These are phyloP conservation scores for Phylloboletellus chloephorus DNA, from an alignment of 1,284 basidiomycete genomes.

Conservation along the genomic window DNA sequence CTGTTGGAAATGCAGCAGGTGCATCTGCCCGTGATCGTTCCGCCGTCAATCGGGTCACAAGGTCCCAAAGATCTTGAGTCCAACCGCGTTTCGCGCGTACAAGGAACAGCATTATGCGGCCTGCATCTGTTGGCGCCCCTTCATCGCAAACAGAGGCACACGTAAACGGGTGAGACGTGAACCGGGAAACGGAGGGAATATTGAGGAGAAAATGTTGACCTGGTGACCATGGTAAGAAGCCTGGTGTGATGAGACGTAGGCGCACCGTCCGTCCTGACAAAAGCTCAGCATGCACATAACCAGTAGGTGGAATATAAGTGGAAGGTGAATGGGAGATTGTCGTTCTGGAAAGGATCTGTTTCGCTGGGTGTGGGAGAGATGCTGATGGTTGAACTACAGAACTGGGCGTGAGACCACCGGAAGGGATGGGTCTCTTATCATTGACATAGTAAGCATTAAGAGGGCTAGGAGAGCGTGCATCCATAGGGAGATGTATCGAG, in stretches of 20 bases:
- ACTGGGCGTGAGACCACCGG: background rate
- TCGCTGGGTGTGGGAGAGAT: background rate
- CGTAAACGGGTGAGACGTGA: conserved; percentile 81
- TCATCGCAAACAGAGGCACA: conserved; percentile 65
- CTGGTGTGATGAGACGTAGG: conserved; percentile 61
- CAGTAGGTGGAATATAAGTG: conserved; percentile 50
- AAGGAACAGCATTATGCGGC: conserved; percentile 65
- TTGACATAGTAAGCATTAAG: conserved; percentile 22
- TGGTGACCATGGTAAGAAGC: conserved; percentile 64
- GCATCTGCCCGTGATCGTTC: conserved; percentile 34
- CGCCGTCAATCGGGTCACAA: conserved; percentile 36
- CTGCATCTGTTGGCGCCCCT: conserved; percentile 38
- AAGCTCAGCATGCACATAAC: conserved; percentile 73
- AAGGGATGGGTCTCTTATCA: conserved; percentile 5
- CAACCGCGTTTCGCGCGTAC: conserved; percentile 75
- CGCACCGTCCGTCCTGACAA: conserved; percentile 76
- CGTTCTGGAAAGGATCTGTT: conserved; percentile 5
- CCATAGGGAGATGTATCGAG: background rate
- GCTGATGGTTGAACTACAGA: background rate
- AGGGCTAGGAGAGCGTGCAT: conserved; percentile 22
- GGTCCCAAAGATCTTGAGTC: conserved; percentile 70
- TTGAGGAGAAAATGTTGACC: conserved; percentile 78
- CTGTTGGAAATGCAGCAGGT: conserved; percentile 5
- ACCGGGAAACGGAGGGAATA: conserved; percentile 62
- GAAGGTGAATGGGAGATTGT: background rate